Conservation (phyloP, 2,329 filamentous ascomycete genomes). For the Dactylellina drechsleri region DNA sequence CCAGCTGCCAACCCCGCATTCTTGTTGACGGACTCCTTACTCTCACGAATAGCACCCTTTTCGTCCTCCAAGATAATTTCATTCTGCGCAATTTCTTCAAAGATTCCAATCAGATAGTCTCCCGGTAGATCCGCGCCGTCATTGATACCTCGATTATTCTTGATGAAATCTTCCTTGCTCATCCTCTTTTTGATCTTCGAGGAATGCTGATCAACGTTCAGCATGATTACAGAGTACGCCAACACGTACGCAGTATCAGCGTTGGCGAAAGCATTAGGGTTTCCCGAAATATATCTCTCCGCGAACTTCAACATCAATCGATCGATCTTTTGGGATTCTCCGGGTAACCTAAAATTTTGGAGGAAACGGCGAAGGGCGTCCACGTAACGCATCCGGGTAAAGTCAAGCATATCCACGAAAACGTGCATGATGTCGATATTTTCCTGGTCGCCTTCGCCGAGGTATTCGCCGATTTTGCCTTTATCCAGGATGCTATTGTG, state of each 20-base stretch:
- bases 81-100: conserved; percentile 87
- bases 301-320: conserved; percentile 99
- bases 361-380: conserved; percentile 90
- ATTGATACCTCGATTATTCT: conserved; percentile 98
- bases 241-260: conserved; percentile 97
- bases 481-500: conserved; percentile 86
- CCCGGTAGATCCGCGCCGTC: conserved; percentile 92
- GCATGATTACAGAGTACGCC: conserved; percentile 93
- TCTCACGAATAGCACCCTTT: conserved; percentile 75
- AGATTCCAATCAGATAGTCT: conserved; percentile 89
- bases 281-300: conserved; percentile 91
- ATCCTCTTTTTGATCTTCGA: conserved; percentile 83
- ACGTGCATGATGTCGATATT: conserved; percentile 99
- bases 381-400: conserved; percentile 88
- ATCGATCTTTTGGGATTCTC: conserved; percentile 98
- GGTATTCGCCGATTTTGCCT: conserved; percentile 88
- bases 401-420: conserved; percentile 96
- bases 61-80: conserved; percentile 96
- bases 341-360: conserved; percentile 92
- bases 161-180: conserved; percentile 97
- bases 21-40: conserved; percentile 72
- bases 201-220: conserved; percentile 97
- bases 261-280: conserved; percentile 96
- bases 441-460: conserved; percentile 90
- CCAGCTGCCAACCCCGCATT: conserved; percentile 78